phyloP scores from a whole-genome alignment of 257 asterid genomes.

The Solanum appendiculatum region DNA sequence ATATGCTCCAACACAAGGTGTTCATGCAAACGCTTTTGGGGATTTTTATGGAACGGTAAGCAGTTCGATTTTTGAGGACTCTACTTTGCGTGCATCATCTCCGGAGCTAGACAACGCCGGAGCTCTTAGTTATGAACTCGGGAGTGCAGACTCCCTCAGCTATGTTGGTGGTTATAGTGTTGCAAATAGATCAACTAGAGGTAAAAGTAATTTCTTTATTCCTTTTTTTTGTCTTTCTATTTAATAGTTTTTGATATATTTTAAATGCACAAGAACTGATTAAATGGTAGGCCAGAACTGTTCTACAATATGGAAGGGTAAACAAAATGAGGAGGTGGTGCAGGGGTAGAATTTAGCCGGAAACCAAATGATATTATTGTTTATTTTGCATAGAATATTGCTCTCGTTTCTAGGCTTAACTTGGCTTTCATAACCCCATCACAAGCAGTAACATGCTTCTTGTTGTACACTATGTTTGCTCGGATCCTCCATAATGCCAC shows the following conservation, averaged over 20 bases:
- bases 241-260: background rate
- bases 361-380: background rate
- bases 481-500: background rate
- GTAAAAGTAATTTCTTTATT: constrained; percentile 13
- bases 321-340: background rate
- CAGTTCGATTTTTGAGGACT: constrained; percentile 29
- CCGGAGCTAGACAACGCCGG: constrained; percentile 35
- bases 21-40: constrained; percentile 31
- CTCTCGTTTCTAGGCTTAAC: background rate
- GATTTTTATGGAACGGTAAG: constrained; percentile 27
- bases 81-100: constrained; percentile 45
- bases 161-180: constrained; percentile 50
- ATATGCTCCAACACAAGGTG: constrained; percentile 25
- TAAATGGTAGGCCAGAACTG: background rate
- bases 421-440: background rate
- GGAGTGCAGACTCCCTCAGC: constrained; percentile 32
- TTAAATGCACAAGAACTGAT: background rate
- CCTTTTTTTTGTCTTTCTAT: background rate
- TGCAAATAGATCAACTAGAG: constrained; percentile 61
- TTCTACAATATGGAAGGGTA: background rate
- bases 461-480: background rate
- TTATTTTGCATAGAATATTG: background rate
- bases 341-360: background rate
- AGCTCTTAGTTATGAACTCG: constrained; percentile 39
- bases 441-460: background rate